A percentile compares a stretch with the other conserved stretches of the same genome.
phyloP scores from a whole-genome alignment of 2,329 filamentous ascomycete species.

The Zymoseptoria ardabiliae region DNA sequence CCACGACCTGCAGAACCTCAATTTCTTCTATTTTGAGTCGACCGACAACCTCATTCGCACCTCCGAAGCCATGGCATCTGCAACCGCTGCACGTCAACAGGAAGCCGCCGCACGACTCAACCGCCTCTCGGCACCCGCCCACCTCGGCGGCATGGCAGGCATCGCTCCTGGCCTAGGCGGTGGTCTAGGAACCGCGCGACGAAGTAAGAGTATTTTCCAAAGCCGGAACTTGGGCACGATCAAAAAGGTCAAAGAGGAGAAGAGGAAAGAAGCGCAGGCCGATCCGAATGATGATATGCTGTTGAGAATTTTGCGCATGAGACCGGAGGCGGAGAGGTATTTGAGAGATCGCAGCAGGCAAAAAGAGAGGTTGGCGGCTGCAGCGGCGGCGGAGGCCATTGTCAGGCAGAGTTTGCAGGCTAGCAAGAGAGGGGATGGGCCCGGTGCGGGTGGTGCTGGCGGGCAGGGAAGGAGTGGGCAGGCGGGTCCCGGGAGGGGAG shows the following conservation, averaged over 20 bases:
- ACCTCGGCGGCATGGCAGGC: background rate
- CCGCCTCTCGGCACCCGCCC: slow-evolving; percentile 61
- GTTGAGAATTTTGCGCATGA: slow-evolving; percentile 85
- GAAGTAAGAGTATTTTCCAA: slow-evolving; percentile 68
- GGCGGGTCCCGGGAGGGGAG: slow-evolving; percentile 4
- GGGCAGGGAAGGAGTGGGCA: slow-evolving; percentile 6
- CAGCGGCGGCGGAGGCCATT: slow-evolving; percentile 87
- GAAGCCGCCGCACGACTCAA: slow-evolving; percentile 43
- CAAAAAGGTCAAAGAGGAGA: slow-evolving; percentile 91
- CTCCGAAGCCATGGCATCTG: slow-evolving; percentile 91
- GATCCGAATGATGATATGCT: slow-evolving; percentile 99
- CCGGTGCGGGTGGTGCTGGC: slow-evolving; percentile 4
- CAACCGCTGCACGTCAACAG: slow-evolving; percentile 72
- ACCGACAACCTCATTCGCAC: slow-evolving; percentile 87
- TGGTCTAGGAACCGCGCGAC: slow-evolving; percentile 48
- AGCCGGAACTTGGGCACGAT: slow-evolving; percentile 92
- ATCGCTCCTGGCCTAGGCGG: slow-evolving; percentile 31
- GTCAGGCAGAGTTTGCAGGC: slow-evolving; percentile 80
- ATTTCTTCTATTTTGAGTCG: slow-evolving; percentile 97
- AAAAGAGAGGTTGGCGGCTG: slow-evolving; percentile 84
- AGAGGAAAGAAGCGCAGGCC: slow-evolving; percentile 87
- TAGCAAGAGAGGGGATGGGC: slow-evolving; percentile 5
- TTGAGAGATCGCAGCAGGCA: slow-evolving; percentile 85
- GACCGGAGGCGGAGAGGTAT: slow-evolving; percentile 80
- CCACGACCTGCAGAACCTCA: slow-evolving; percentile 89